A percentile compares a stretch with the other conserved stretches of the same genome.
These are phyloP conservation scores for Saposhnikovia divaricata DNA, from an alignment of 129 eudicot genomes.

Conservation along the genomic window DNA sequence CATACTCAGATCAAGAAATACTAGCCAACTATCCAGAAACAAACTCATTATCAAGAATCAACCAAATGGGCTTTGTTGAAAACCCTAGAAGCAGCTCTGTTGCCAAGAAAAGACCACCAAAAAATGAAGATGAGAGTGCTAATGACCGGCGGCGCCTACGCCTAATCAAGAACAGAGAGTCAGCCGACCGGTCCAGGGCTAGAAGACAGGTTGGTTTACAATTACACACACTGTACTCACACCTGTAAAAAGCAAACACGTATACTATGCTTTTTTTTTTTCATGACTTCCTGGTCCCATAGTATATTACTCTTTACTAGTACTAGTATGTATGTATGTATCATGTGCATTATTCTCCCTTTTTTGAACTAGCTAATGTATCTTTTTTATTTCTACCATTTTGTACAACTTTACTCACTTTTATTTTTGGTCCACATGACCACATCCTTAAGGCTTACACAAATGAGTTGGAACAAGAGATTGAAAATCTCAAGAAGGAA, in stretches of 20 bases:
- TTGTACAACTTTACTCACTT: neutral
- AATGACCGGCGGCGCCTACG: neutral
- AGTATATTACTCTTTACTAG: neutral
- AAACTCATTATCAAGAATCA: neutral
- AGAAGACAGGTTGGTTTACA: neutral
- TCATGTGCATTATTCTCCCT: neutral
- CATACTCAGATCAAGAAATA: neutral
- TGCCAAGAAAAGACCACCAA: neutral
- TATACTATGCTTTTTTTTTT: neutral
- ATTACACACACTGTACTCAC: neutral
- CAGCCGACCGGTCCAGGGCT: constrained; percentile 9
- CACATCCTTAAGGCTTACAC: neutral
- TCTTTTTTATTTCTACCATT: neutral
- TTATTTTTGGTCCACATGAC: neutral
- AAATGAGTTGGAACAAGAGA: constrained; percentile 1
- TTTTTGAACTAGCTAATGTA: neutral
- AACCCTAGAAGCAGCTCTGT: neutral
- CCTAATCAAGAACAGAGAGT: constrained; percentile 11
- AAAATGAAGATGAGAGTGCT: neutral
- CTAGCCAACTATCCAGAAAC: neutral
- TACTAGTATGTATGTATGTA: neutral
- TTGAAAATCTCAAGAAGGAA: neutral
- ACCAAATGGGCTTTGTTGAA: neutral
- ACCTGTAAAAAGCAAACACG: neutral
- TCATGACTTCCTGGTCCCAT: neutral